Evolutionary conservation across 306 rosid species (phyloP).

Genomic region (Quillaja saponaria): DNA sequence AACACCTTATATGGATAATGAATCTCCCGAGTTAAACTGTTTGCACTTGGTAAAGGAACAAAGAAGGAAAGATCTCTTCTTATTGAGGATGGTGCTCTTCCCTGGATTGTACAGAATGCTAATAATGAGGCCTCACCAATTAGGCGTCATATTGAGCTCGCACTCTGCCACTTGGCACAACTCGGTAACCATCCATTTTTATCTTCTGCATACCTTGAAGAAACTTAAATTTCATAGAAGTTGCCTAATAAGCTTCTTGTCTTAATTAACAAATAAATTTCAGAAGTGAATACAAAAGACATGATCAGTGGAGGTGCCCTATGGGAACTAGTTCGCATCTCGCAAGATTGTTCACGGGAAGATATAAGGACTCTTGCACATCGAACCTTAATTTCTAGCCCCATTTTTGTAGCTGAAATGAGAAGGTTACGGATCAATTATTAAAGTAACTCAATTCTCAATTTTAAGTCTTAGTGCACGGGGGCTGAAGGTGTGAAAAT

Average conservation of each 20-base stretch:
- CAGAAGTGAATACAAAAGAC: conserved; percentile 93
- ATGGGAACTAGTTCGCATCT: conserved; percentile 91
- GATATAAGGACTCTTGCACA: conserved; percentile 92
- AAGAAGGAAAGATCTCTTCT: conserved; percentile 82
- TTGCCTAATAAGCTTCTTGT: conserved; percentile 26
- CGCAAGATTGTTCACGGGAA: conserved; percentile 88
- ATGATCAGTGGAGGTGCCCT: conserved; percentile 89
- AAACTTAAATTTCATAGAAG: conserved; percentile 14
- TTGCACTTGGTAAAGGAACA: conserved; percentile 53
- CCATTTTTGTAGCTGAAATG: conserved; percentile 84
- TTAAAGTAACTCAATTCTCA: conserved; percentile 17
- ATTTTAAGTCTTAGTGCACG: neutral
- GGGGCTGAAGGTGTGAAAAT: conserved; percentile 20
- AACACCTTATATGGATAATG: too few species aligned
- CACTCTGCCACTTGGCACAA: conserved; percentile 96
- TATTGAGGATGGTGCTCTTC: conserved; percentile 92
- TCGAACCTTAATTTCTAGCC: conserved; percentile 73
- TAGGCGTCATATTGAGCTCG: conserved; percentile 93
- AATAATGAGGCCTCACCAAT: conserved; percentile 84
- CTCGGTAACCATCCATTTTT: conserved; percentile 55
- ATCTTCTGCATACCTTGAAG: conserved; percentile 4
- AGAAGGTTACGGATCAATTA: conserved; percentile 64
- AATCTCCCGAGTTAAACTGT: conserved; percentile 8
- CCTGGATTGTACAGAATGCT: conserved; percentile 97
- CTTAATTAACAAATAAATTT: conserved; percentile 26